Base-by-base conservation (phyloP, 805 yeast genomes). In the Candida maris region DNA sequence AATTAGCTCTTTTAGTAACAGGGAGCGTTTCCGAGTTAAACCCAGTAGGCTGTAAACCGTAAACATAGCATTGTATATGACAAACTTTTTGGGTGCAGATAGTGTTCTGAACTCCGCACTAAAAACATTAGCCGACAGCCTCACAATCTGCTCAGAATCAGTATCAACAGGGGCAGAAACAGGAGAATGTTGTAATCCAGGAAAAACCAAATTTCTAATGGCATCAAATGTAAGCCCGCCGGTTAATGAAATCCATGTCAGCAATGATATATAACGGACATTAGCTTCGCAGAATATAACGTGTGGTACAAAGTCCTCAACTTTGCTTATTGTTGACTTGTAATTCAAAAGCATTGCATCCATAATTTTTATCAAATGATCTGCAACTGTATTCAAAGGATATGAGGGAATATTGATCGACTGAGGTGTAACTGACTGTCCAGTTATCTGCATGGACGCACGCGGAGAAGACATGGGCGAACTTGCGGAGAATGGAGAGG, bases 271-370 rank as follows among this genome's bases (percentile, higher is more conserved):
- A 34, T 70, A 73, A 41, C 96, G 68, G 21, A 88, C 46, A 3
- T 84, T 65, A 2, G 81, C 69, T 45, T 87, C 96, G 28, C 83
- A 77, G 45, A 78, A 84, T 0, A 88, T 88, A 1, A 82, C 59
- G 41, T 81, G 91, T 0, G 97, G 97, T 0, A 82, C 89, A 45
- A 75, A 75, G 45, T 91, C 95, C 38, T 79, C 86, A 6, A 71
- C 68, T 38, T 73, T 79, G 26, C 65, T 56, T 4, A 75, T 65
- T 25, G 91, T 79, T 26, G 62, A 48, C 38, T 67, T 71, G 55
- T 71, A 81, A 49, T 52, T 75, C 31, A 49, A 64, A 5, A 72
- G 38, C 4, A 65, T 55, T 38, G 66, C 69, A 9, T 52, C 61
- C 20, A 66, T 59, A 3, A 74, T 56, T 16, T 61, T 58, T 19